Base-by-base conservation (phyloP, 139 green algal genomes). In the Raphidocelis subcapitata region DNA sequence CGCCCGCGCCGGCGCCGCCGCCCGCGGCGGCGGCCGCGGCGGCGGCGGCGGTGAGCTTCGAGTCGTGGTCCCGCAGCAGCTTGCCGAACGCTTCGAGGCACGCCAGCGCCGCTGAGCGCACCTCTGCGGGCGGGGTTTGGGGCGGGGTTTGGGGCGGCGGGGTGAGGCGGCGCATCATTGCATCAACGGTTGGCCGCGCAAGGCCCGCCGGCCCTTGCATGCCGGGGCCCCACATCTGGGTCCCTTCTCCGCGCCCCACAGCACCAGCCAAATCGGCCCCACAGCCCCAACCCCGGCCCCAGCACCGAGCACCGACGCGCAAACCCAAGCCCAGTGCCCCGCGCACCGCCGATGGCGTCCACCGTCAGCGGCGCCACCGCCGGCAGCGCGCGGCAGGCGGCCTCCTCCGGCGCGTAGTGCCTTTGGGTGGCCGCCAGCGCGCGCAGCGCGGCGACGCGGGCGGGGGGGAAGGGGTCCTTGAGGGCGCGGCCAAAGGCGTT, bases 401-500 rank as follows among this genome's bases (percentile, higher is more conserved):
- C 82, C 61, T 99, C 95, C 21, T 90, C 88, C 15, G 88, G 32
- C 12, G 68, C 49, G 75, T 97, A 89, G 87, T 85, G 44, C 84
- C 37, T 31, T 51, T 84, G 21, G 8, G 69, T 77, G 24, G 85
- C 77, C 15, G 54, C 32, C 28, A 85, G 49, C 5, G 82, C 88
- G 29, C 84, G 90, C 5, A 94, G 72, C 33, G 79, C 90, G 1
- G 92, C 92, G 24, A 89, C 75, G 0, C 90, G 82, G 0, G 93
- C 90, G 15, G 90, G 91, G 1, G 92, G 90, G 80, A 96, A 98
- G 24, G 37, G 62, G 79, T 99, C 95, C 64, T 92, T 92, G 24
- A 98, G 77, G 0, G 95, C 91, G 3, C 95, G 78, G 0, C 88
- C 91, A 84, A 99, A 98, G 29, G 95, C 95, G 69, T 99, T 98